Conservation (phyloP, 139 green algal genomes). For the Yamagishiella unicocca region DNA sequence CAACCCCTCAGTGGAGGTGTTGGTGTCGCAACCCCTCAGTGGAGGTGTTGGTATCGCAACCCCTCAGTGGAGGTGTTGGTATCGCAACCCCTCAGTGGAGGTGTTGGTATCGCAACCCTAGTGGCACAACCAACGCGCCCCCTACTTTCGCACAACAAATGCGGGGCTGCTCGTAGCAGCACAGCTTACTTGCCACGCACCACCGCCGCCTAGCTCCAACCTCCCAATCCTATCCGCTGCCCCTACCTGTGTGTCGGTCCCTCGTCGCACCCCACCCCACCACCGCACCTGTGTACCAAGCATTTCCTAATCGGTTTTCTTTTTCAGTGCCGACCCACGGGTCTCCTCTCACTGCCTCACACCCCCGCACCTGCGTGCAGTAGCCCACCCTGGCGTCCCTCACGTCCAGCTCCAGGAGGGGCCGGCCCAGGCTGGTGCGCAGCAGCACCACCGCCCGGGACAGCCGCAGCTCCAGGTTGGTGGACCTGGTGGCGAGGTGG, state of each 20-base stretch:
- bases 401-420: conserved; percentile 79
- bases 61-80: no score
- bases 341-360: neutral
- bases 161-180: no score
- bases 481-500: neutral
- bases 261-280: neutral
- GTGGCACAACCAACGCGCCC: no score
- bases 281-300: neutral
- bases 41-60: no score
- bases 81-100: no score
- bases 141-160: no score
- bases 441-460: conserved; percentile 66
- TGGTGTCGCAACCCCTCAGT: no score
- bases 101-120: no score
- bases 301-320: no score
- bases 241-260: neutral
- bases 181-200: neutral
- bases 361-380: conserved; percentile 1
- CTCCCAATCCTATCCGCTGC: neutral
- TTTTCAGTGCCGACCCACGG: no score
- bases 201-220: neutral
- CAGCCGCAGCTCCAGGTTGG: conserved; percentile 52
- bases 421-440: conserved; percentile 67
- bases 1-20: no score
- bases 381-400: conserved; percentile 51